phyloP scores from a whole-genome alignment of 140 eudicot genomes.

The Eryngium alpinum region DNA sequence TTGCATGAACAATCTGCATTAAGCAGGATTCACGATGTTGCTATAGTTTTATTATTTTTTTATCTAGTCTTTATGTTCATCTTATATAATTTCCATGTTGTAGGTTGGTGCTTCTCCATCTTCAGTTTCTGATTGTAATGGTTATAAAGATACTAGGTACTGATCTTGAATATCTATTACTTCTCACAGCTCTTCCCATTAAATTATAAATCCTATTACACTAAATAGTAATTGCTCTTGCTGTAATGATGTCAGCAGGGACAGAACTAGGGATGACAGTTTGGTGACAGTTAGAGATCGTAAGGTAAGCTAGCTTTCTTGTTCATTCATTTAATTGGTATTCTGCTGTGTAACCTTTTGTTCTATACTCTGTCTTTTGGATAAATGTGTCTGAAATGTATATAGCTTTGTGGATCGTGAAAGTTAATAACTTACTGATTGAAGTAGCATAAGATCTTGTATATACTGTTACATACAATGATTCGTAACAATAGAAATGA shows the following conservation, averaged over 20 bases:
- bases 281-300: conserved; percentile 55
- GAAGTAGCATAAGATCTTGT: not conserved
- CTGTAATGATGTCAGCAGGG: conserved; percentile 37
- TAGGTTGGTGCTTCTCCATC: conserved; percentile 46
- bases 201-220: not conserved
- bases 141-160: conserved; percentile 48
- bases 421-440: conserved; percentile 1
- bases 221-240: conserved; percentile 8
- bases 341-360: not conserved
- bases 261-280: conserved; percentile 52
- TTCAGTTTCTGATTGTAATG: conserved; percentile 42
- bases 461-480: not conserved
- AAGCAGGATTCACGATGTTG: not conserved
- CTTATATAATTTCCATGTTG: conserved; percentile 6
- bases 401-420: not conserved
- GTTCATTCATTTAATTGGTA: not conserved
- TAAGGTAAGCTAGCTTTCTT: conserved; percentile 40
- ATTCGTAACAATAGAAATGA: not conserved
- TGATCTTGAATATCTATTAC: not conserved
- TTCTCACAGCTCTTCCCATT: conserved; percentile 17
- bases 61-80: not conserved
- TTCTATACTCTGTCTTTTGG: not conserved
- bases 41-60: not conserved
- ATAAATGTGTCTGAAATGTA: not conserved
- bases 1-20: not conserved